Conservation (phyloP, 192 early-diverging fungal species). For the Dimargaris cristalligena region DNA sequence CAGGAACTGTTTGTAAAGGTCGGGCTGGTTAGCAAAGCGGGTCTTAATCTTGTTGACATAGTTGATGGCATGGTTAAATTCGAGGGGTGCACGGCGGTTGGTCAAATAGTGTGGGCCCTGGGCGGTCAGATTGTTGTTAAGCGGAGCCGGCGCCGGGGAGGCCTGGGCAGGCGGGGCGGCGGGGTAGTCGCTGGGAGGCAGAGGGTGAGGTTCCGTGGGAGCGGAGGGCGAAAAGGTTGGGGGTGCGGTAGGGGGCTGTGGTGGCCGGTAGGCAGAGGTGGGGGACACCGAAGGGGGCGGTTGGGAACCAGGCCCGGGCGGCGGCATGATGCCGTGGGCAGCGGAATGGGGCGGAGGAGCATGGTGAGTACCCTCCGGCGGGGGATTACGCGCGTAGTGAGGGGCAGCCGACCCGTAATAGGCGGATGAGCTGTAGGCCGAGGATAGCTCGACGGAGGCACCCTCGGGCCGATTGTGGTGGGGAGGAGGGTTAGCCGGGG, state of each 20-base stretch:
- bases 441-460: not conserved
- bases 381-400: not conserved
- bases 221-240: not conserved
- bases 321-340: not conserved
- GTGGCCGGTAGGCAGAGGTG: not conserved
- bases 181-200: not conserved
- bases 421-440: too few relatives aligned
- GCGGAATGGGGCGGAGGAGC: not conserved
- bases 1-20: constrained; percentile 93
- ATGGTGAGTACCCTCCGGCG: too few relatives aligned
- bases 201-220: too few relatives aligned
- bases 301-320: too few relatives aligned
- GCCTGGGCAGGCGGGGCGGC: too few relatives aligned
- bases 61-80: constrained; percentile 97
- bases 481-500: too few relatives aligned
- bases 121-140: not conserved
- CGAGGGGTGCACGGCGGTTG: constrained; percentile 55
- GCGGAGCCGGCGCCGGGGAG: too few relatives aligned
- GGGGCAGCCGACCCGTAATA: not conserved
- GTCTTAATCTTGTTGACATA: constrained; percentile 99
- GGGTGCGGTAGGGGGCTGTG: too few relatives aligned
- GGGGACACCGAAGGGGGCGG: not conserved
- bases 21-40: constrained; percentile 80
- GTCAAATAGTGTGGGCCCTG: constrained; percentile 13
- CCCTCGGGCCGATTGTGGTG: too few relatives aligned